Base-by-base conservation (phyloP, 2,329 filamentous ascomycete genomes). In the Xylaria hypoxylon region DNA sequence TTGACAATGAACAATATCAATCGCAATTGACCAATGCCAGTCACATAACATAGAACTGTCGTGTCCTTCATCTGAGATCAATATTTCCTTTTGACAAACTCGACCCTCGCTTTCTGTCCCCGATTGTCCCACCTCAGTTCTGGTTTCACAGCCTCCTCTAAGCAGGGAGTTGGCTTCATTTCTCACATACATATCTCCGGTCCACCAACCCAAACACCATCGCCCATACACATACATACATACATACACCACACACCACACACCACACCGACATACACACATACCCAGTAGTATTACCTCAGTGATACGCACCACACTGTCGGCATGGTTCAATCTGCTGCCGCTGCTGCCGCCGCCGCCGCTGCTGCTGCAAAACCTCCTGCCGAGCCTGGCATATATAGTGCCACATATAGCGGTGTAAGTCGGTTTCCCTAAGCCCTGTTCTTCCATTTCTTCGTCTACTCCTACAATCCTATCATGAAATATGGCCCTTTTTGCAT, bases 331-430 rank as follows among this genome's bases (percentile, higher is more conserved):
- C 68, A 69, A 59, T 24, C 66, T 57, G 44, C 59, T 19, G 58
- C 58, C 10, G 45, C 66, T 11, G 58, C 68, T n/a, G n/a, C n/a
- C n/a, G n/a, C n/a, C n/a, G n/a, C n/a, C n/a, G n/a, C n/a, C n/a
- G n/a, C 59, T 19, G 58, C 58, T 13, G 45, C 66, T 11, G 58
- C 68, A 85, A 86, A 76, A 79, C 75, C 70, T 72, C 74, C 65
- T 65, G 55, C 66, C 72, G 70, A 78, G 44, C 80, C 83, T 28
- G 86, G 86, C 75, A 85, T 91, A 67, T 91, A 90, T 80, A 89
- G 87, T 79, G 89, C 88, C 69, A 90, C 89, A 22, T 91, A 90
- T 76, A 90, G 88, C 79, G 88, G 89, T 78, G 89, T 90, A 81
- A 80, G 86, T 84, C 11, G 19, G 48, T 59, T 38, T 65, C 64